Base-by-base conservation (phyloP, 1,284 basidiomycete species). In the Ceratobasidium sp. region DNA sequence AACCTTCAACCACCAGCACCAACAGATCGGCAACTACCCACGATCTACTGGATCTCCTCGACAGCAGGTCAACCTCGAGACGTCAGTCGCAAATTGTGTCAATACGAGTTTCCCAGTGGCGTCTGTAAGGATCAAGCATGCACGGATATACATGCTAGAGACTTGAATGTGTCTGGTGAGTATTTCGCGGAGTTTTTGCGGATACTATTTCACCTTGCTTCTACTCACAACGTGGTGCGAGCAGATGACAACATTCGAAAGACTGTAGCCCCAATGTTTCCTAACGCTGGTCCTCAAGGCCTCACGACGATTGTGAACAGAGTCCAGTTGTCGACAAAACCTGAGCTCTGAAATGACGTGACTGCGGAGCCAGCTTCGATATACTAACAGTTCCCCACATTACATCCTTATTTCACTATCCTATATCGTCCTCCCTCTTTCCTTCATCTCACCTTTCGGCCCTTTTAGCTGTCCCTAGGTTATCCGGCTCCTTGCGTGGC, bases 1-100 rank as follows among this genome's bases (percentile, higher is more conserved):
- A 58, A 53, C 33, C 58, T 74, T 42, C 71, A 74, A 53, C 71
- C 31, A 42, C 45, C 71, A 35, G 28, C 10, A 15, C 71, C 71
- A 10, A 74, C 71, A 17, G 71, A 74, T 26, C 35, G 23, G 11
- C 71, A 74, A 53, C 28, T 74, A 47, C 51, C 71, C 10, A 63
- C 71, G 26, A 74, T 74, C 17, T 74, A 63, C 39, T 74, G 71
- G 71, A 64, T 64, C 13, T 74, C 71, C 15, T 74, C 71, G 23
- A 31, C 45, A 11, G 71, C 60, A 3, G 71, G 71, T 17, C 71
- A 63, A 53, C 10, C 47, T 20, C 54, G 47, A 39, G 42, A 73
- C 35, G 47, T 28, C n/a, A 53, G 53, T 26, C 71, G 71, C 33
- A 60, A 74, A 26, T 26, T 74, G 45, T 74, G 71, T 28, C 58